Evolutionary conservation across 129 eudicot genomes (phyloP), one percentile per base, ranked within the genome.

Genomic region (Glebionis coronaria): DNA sequence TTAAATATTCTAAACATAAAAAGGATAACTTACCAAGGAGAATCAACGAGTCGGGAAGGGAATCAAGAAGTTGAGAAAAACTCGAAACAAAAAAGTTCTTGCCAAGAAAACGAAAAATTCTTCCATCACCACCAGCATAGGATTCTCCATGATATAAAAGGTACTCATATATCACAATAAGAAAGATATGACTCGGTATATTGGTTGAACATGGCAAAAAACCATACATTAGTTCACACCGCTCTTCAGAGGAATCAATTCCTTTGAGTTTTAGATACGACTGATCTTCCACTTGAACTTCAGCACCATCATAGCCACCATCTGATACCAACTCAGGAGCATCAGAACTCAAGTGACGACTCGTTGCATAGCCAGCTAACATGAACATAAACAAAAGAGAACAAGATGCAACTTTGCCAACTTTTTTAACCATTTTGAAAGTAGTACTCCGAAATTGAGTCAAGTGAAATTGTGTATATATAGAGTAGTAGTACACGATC

Each of bases 151-250:
- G 79, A 60, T 79, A 82, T 75, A 90, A 54, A 7, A 90, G 75
- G 63, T 70, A 90, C 73, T 88, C 87, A 52, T 87, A 91, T 52
- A 91, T 86, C 53, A 85, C 13, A 60, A 91, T 81, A 13, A 87
- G 82, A 49, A 85, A 88, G 50, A 85, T 40, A 72, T 91, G 85
- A 35, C 97, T 88, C 10, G 38, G 10, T 20, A 72, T 13, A 40
- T 72, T 91, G 19, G 59, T 71, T 12, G 97, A 75, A 65, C 97
- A 91, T 0, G 97, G 97, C 68, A 91, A 31, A 38, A 91, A 88
- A 0, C 96, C 97, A 12, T 91, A 88, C 83, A 77, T 82, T 44
- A 82, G 84, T 69, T 82, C 76, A 44, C 97, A 91, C 4, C 16
- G 46, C 50, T 40, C 81, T 27, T 61, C 70, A 18, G 72, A 61